Evolutionary conservation across 495 filamentous ascomycete genomes (phyloP).

Genomic region (Penicillium ochrochloron): DNA sequence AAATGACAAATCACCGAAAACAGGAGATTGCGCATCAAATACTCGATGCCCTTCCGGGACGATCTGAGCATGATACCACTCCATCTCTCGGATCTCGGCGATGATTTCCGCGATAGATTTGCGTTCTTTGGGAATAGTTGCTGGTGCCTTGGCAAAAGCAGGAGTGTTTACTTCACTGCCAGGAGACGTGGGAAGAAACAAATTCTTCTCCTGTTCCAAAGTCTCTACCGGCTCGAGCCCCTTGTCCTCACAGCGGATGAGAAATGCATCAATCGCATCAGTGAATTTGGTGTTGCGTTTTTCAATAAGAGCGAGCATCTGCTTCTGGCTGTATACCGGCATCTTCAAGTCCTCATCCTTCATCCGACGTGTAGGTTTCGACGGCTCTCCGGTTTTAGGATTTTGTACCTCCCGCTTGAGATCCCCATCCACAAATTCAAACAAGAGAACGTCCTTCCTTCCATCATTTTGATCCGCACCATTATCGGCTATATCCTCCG

Average conservation of each 20-base stretch:
- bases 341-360: conserved; percentile 85
- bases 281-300: conserved; percentile 87
- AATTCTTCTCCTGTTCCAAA: conserved; percentile 54
- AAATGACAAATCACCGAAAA: conserved; percentile 86
- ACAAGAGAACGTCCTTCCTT: conserved; percentile 72
- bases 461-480: conserved; percentile 39
- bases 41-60: conserved; percentile 93
- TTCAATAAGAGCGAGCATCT: conserved; percentile 88
- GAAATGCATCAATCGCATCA: conserved; percentile 74
- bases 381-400: conserved; percentile 71
- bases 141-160: conserved; percentile 49
- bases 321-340: conserved; percentile 91
- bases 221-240: conserved; percentile 68
- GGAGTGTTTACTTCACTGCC: conserved; percentile 58
- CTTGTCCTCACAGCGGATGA: conserved; percentile 72
- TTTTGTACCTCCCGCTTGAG: conserved; percentile 77
- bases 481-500: conserved; percentile 29
- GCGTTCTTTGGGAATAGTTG: conserved; percentile 79
- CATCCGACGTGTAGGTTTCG: conserved; percentile 64
- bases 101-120: conserved; percentile 85
- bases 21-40: conserved; percentile 82
- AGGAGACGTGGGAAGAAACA: conserved; percentile 52
- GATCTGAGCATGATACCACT: conserved; percentile 92
- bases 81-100: conserved; percentile 74
- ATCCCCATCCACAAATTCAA: conserved; percentile 93